Base-by-base conservation (phyloP, 2,329 filamentous ascomycete genomes). In the Elsinoe batatas region DNA sequence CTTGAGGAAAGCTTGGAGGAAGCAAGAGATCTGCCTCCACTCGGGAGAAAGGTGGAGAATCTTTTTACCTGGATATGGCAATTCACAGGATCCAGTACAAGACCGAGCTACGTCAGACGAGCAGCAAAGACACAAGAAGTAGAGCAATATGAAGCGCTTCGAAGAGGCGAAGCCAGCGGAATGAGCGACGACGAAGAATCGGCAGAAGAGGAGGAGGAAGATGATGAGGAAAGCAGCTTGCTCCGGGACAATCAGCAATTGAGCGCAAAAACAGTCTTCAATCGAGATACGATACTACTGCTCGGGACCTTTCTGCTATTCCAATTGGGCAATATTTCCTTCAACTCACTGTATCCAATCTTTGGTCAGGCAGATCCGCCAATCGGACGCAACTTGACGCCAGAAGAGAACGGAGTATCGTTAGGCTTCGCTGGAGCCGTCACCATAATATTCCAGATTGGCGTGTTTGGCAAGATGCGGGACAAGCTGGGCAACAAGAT, bases 301-400 rank as follows among this genome's bases (percentile, higher is more conserved):
- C 79, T 98, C 5, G 68, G 81, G 53, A 94, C 91, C 0, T 97
- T 95, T 65, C 80, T 96, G 42, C 85, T 97, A 50, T 98, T 97
- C 67, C 91, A 96, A 65, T 78, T 98, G 4, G 84, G 87, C 58
- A 97, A 97, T 69, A 89, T 96, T 61, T 90, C 89, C 3, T 98
- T 91, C 78, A 96, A 95, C 71, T 91, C 88, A 15, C 76, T 98
- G 0, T 98, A 94, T 64, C 93, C 93, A 0, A 91, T 97, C 54
- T 98, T 97, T 64, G 88, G 85, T 0, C 84, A 91, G 55, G 83
- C 86, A 0, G 70, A 79, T 0, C 76, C 83, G 0, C 93, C 93
- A 0, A 84, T 84, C 0, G 93, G 93, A 15, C 85, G 93, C 38
- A 76, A 78, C 0, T 75, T 97, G 3, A 79, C 79, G 0, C 88